These are phyloP conservation scores for Fusarium phyllophilum DNA, from an alignment of 2,329 filamentous ascomycete species.

Conservation along the genomic window DNA sequence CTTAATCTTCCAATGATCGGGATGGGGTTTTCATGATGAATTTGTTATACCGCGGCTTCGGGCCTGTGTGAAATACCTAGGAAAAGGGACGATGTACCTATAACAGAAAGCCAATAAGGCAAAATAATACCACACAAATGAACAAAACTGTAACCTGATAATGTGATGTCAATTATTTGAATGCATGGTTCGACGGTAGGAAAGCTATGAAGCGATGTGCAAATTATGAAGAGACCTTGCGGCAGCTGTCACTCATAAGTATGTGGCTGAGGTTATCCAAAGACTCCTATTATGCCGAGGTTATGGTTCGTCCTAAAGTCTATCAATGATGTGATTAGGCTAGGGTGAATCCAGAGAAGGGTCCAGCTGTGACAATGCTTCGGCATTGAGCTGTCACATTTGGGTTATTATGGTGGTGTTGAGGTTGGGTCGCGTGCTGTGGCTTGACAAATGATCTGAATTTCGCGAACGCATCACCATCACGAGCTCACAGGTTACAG, in stretches of 20 bases:
- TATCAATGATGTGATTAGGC: neutral
- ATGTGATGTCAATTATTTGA: neutral
- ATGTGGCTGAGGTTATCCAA: neutral
- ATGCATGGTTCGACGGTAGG: neutral
- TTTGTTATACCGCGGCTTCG: slow-evolving; percentile 24
- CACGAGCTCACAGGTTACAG: neutral
- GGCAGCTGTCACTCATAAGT: neutral
- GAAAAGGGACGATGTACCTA: slow-evolving; percentile 32
- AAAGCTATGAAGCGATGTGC: neutral
- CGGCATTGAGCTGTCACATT: neutral
- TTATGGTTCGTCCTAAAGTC: neutral
- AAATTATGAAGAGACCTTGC: neutral
- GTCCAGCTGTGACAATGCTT: neutral
- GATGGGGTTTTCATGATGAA: slow-evolving; percentile 32
- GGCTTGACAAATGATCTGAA: neutral
- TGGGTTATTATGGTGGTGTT: neutral
- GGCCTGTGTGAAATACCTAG: slow-evolving; percentile 32
- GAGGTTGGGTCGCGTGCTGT: neutral
- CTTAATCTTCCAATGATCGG: slow-evolving; percentile 22
- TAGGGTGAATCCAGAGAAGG: neutral
- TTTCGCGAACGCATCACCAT: neutral
- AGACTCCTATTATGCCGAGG: neutral
- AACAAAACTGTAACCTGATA: neutral
- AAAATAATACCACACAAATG: slow-evolving; percentile 36
- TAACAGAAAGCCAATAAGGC: slow-evolving; percentile 32